A percentile compares a stretch with the other conserved stretches of the same genome.
These are phyloP conservation scores for Elsinoe arachidis DNA, from an alignment of 2,329 filamentous ascomycete species.

Conservation along the genomic window DNA sequence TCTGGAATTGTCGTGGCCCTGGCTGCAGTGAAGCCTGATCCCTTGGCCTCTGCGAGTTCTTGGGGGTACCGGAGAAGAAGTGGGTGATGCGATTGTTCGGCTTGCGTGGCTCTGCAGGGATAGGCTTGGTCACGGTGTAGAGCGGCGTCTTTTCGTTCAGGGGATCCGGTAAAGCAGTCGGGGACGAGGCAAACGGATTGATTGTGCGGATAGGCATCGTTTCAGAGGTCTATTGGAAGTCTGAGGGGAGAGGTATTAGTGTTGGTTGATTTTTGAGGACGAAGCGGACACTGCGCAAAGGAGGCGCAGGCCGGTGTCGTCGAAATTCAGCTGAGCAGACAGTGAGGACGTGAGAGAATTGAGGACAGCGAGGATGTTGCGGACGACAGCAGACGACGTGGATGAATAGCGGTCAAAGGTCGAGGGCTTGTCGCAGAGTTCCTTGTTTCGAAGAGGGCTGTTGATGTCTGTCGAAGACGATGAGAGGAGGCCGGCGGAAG, in stretches of 20 bases:
- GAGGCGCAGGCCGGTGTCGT: constrained; percentile 4
- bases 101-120: constrained; percentile 18
- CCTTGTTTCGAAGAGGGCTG: constrained; percentile 2
- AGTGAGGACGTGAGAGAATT: not conserved
- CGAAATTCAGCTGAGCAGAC: constrained; percentile 5
- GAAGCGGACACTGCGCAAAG: constrained; percentile 6
- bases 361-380: not conserved
- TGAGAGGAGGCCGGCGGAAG: not conserved
- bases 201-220: constrained; percentile 54
- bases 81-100: constrained; percentile 19
- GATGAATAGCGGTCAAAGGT: constrained; percentile 9
- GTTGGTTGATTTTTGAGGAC: not conserved
- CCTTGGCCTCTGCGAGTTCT: constrained; percentile 27
- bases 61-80: constrained; percentile 24
- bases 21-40: constrained; percentile 30
- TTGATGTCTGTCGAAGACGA: not conserved
- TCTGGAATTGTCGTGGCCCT: constrained; percentile 48
- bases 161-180: constrained; percentile 41
- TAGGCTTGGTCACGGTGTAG: constrained; percentile 19
- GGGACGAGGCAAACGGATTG: constrained; percentile 48
- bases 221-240: not conserved
- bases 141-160: constrained; percentile 45
- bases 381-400: not conserved
- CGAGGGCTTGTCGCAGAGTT: not conserved
- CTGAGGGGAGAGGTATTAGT: not conserved